Base-by-base conservation (phyloP, 1,284 basidiomycete genomes). In the Sanghuangporus sanghuang region DNA sequence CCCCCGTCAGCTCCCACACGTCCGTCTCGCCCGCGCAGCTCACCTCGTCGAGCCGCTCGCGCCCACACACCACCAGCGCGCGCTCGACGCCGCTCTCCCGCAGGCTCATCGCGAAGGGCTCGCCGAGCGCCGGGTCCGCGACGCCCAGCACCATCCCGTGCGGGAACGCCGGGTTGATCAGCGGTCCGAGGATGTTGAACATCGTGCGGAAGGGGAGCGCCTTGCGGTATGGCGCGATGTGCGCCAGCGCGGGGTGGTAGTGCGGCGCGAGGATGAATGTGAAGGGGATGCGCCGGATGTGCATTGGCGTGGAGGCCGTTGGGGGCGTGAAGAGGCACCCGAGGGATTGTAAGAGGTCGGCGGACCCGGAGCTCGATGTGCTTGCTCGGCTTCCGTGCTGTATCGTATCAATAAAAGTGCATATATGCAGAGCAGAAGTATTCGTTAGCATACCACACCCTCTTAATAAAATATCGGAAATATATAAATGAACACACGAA, bases 181-280 rank as follows among this genome's bases (percentile, higher is more conserved):
- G 82, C 0, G 96, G 96, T 0, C 97, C 96, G 48, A 98, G 83
- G 64, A 97, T 80, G 77, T 99, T 99, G 85, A 98, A 98, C 79
- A 99, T 89, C 2, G 96, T 98, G 32, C 96, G 92, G 80, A 98
- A 98, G 64, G 95, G 95, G 59, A 99, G 86, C 0, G 86, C 78
- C 70, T 91, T 89, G 60, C 96, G 89, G 71, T 92, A 86, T 0
- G 96, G 95, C 0, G 91, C 93, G 68, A 99, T 82, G 67, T 86
- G 81, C 0, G 90, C 92, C 46, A 98, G 82, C 0, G 92, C 77
- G 0, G 96, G 95, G 75, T 99, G 95, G 77, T 95, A 98, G 71
- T 96, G 89, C 0, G 95, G 92, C 0, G 93, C 95, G 67, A 96
- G 90, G 73, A 99, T 89, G 82, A 98, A 98, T 11, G 88, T 86